These are phyloP conservation scores for Xerocomellus chrysenteron DNA, from an alignment of 768 basidiomycete genomes.

Conservation along the genomic window DNA sequence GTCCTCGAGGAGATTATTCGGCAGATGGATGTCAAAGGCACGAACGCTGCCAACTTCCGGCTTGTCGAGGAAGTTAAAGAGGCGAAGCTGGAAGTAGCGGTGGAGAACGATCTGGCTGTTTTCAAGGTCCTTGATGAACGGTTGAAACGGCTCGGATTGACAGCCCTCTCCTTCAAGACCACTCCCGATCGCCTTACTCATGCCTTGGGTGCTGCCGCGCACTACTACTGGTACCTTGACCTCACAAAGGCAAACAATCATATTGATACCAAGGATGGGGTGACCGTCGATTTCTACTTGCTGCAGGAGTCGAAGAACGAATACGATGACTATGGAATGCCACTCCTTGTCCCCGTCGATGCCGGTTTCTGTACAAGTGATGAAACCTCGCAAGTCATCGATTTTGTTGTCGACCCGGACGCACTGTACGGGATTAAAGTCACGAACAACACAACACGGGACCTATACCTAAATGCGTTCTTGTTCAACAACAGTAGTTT, in stretches of 20 bases:
- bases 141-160: neutral
- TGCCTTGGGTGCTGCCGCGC: slow-evolving; percentile 14
- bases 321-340: neutral
- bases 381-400: slow-evolving; percentile 5
- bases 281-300: slow-evolving; percentile 14
- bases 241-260: neutral
- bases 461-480: slow-evolving; percentile 41
- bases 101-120: neutral
- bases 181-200: neutral
- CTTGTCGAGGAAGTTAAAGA: neutral
- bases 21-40: neutral
- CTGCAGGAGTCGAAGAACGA: neutral
- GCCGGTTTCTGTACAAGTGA: slow-evolving; percentile 6
- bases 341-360: neutral
- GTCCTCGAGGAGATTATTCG: neutral
- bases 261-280: neutral
- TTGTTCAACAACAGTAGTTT: slow-evolving; percentile 44
- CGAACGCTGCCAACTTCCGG: neutral
- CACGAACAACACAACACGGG: slow-evolving; percentile 32
- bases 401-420: slow-evolving; percentile 23
- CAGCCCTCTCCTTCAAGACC: neutral
- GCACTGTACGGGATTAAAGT: slow-evolving; percentile 36
- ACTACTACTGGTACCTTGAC: slow-evolving; percentile 24
- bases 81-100: neutral
- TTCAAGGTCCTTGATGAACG: slow-evolving; percentile 4